Evolutionary conservation across 108 stramenopile species (phyloP).

Genomic region (Pseudonitzschia pungens): DNA sequence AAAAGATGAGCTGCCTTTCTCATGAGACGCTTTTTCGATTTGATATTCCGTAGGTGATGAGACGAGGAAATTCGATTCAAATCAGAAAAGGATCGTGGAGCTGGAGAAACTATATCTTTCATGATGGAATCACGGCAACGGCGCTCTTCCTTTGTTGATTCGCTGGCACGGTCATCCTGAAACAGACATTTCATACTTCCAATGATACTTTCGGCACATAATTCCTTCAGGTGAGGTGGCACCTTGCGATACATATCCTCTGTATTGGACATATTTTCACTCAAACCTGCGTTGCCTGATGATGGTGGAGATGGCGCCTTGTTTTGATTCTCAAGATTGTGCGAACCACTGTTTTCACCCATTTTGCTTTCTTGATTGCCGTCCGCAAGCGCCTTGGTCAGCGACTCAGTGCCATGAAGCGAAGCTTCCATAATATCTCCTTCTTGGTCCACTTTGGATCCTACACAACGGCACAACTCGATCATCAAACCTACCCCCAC

Average conservation of each 20-base stretch:
- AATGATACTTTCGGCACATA: constrained; percentile 77
- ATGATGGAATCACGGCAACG: constrained; percentile 35
- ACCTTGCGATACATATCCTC: constrained; percentile 43
- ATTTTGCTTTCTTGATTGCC: background rate
- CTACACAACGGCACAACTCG: constrained; percentile 80
- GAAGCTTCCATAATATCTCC: constrained; percentile 48
- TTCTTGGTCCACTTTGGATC: constrained; percentile 72
- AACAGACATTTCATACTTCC: constrained; percentile 72
- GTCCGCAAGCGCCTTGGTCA: background rate
- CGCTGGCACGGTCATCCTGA: constrained; percentile 46
- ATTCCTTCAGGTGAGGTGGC: constrained; percentile 78
- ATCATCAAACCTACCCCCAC: constrained; percentile 72
- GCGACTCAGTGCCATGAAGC: constrained; percentile 21
- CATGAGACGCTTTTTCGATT: constrained; percentile 66
- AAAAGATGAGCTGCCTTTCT: constrained; percentile 75
- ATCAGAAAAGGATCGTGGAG: constrained; percentile 37
- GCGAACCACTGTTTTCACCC: background rate
- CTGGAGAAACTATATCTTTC: constrained; percentile 21
- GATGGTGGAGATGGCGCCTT: background rate
- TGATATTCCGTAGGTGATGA: constrained; percentile 54
- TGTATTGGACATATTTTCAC: background rate
- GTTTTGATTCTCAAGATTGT: background rate
- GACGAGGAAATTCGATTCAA: constrained; percentile 26
- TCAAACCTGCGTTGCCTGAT: background rate
- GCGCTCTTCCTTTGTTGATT: constrained; percentile 39